These are phyloP conservation scores for Stagonosporopsis rhizophila DNA, from an alignment of 2,329 filamentous ascomycete genomes.

Conservation along the genomic window DNA sequence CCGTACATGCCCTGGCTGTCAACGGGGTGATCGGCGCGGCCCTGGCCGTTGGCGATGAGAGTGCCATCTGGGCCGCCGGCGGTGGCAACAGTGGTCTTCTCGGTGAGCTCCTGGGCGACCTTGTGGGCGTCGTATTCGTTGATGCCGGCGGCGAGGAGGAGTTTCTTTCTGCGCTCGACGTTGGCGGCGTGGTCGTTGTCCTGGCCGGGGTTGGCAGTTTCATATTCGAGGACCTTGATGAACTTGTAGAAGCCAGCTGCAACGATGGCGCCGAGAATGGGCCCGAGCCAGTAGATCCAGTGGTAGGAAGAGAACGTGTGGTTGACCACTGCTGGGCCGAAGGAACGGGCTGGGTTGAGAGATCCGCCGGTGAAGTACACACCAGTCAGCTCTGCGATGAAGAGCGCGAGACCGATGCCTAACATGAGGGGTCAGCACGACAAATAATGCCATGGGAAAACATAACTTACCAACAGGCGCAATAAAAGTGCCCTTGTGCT, in stretches of 20 bases:
- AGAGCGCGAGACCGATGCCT: conserved; percentile 66
- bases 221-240: conserved; percentile 49
- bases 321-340: conserved; percentile 52
- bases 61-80: conserved; percentile 16
- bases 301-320: conserved; percentile 44
- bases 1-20: conserved; percentile 19
- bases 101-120: conserved; percentile 25
- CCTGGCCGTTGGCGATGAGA: conserved; percentile 21
- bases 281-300: conserved; percentile 55
- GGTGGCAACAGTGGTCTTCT: conserved; percentile 10
- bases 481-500: conserved; percentile 65
- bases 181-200: conserved; percentile 28
- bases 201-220: conserved; percentile 42
- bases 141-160: conserved; percentile 26
- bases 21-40: conserved; percentile 3
- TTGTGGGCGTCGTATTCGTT: conserved; percentile 25
- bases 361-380: conserved; percentile 54
- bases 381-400: conserved; percentile 59
- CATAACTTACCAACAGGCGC: conserved; percentile 66
- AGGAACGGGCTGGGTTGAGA: conserved; percentile 54
- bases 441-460: neutral
- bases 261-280: conserved; percentile 50
- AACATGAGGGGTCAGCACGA: neutral
- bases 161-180: conserved; percentile 18
- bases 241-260: conserved; percentile 58